Percentiles rank a stretch among this genome's conserved stretches.
Evolutionary conservation across 2,329 filamentous ascomycete genomes (phyloP).

Genomic region (Leptographium galeiforme): DNA sequence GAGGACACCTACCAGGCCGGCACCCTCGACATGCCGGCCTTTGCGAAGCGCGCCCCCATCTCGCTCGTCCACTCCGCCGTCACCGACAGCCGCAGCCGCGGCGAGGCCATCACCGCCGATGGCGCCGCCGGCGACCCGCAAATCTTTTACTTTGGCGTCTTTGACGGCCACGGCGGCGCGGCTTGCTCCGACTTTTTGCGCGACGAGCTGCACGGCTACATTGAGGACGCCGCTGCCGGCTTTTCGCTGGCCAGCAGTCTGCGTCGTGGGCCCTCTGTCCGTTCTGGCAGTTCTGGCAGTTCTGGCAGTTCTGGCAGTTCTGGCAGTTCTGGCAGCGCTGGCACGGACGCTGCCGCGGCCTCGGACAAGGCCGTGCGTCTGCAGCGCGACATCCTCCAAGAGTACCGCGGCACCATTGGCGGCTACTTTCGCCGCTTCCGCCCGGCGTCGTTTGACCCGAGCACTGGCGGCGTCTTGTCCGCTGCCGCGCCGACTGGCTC

Average conservation of each 20-base stretch:
- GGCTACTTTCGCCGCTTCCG: constrained; percentile 90
- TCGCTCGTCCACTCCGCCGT: constrained; percentile 34
- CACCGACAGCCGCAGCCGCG: constrained; percentile 34
- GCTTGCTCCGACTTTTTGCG: constrained; percentile 81
- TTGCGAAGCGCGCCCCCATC: constrained; percentile 70
- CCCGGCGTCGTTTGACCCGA: constrained; percentile 54
- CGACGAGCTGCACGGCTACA: constrained; percentile 75
- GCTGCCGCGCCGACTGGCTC: constrained; percentile 2
- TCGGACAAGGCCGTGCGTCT: constrained; percentile 27
- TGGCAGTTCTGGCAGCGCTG: too few relatives aligned
- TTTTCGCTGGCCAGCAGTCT: constrained; percentile 73
- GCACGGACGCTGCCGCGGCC: constrained; percentile 4
- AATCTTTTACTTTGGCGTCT: constrained; percentile 94
- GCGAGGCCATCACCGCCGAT: constrained; percentile 56
- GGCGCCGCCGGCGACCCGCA: constrained; percentile 73
- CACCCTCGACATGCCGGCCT: constrained; percentile 82
- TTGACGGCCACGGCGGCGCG: constrained; percentile 85
- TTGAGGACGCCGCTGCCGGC: constrained; percentile 64
- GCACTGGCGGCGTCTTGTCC: background rate
- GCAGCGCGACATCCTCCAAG: constrained; percentile 55
- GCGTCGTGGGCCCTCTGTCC: too few relatives aligned
- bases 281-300: too few relatives aligned
- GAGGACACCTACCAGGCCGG: constrained; percentile 92
- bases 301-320: too few relatives aligned
- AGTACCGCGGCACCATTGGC: constrained; percentile 75